A percentile compares a stretch with the other conserved stretches of the same genome.
Conservation (phyloP, 164 flowering plant genomes). For the Protea cynaroides region DNA sequence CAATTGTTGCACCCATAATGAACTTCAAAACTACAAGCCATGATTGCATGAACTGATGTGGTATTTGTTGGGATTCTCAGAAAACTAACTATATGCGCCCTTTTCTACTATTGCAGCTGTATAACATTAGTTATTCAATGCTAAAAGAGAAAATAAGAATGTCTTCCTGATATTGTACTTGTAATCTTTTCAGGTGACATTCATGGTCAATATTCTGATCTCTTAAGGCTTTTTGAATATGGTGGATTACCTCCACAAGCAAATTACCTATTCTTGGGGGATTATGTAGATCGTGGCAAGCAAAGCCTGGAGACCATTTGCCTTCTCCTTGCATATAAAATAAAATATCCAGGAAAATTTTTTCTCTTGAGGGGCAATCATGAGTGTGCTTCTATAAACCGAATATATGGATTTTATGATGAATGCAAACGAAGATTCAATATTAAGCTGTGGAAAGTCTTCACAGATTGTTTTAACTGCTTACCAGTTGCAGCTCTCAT, state of each 20-base stretch:
- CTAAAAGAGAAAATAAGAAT: not conserved
- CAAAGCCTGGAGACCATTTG: slow-evolving; percentile 59
- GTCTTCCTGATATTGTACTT: not conserved
- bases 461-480: slow-evolving; percentile 56
- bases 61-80: not conserved
- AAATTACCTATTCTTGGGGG: slow-evolving; percentile 45
- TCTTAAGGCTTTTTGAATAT: slow-evolving; percentile 43
- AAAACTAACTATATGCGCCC: not conserved
- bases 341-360: slow-evolving; percentile 50
- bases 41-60: too few relatives aligned
- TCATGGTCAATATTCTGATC: slow-evolving; percentile 62
- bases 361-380: slow-evolving; percentile 57
- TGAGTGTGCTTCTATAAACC: slow-evolving; percentile 58
- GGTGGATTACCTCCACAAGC: slow-evolving; percentile 47
- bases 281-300: slow-evolving; percentile 57
- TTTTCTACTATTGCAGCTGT: not conserved
- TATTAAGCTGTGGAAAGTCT: slow-evolving; percentile 49
- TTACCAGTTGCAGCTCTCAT: slow-evolving; percentile 53
- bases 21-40: too few relatives aligned
- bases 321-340: slow-evolving; percentile 55
- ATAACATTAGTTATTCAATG: not conserved
- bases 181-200: slow-evolving; percentile 30
- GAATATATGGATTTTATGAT: slow-evolving; percentile 59
- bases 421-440: slow-evolving; percentile 55
- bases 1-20: too few relatives aligned